Base-by-base conservation (phyloP, 805 yeast genomes). In the Nakazawaea ishiwadae region DNA sequence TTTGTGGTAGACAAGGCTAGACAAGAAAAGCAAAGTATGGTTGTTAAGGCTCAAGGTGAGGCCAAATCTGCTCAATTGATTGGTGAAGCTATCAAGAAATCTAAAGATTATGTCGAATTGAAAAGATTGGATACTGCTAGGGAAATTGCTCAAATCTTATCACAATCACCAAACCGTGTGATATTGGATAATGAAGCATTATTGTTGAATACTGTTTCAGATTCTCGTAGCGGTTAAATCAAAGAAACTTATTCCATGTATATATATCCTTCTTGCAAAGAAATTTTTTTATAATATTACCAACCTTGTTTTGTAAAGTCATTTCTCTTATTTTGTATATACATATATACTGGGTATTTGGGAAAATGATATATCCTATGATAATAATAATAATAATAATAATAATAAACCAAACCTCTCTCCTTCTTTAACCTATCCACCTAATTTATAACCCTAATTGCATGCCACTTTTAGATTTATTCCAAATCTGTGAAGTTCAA, bases 21-120 rank as follows among this genome's bases (percentile, higher is more conserved):
- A 54, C 99, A 93, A 66, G 98, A 93, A 68, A 93, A 93, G 63
- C 98, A 93, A 66, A 95, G 95, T 60, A 74, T 88, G 70, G 95
- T 93, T 49, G 97, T 93, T 44, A 88, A 84, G 64, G 98, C 99
- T 10, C 86, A 88, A 63, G 99, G 99, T 79, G 99, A 93, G 68
- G 99, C 99, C 50, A 81, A 87, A 60, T 85, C 96, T 40, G 99
- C 99, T 26, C 95, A 90, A 65, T 81, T 93, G 69, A 89, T 93
- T 68, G 99, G 99, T 79, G 99, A 93, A 51, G 98, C 99, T 41
- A 91, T 93, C 64, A 93, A 91, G 72, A 93, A 91, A 66, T 85
- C 95, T 18, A 85, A 77, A 64, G 99, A 91, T 62, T 93, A 93
- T 62, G 96, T 93, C 38, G 99, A 93, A 63, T 77, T 93, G 66